These are phyloP conservation scores for Chytridium lagenaria DNA, from an alignment of 371 early-diverging fungal species.

Conservation along the genomic window DNA sequence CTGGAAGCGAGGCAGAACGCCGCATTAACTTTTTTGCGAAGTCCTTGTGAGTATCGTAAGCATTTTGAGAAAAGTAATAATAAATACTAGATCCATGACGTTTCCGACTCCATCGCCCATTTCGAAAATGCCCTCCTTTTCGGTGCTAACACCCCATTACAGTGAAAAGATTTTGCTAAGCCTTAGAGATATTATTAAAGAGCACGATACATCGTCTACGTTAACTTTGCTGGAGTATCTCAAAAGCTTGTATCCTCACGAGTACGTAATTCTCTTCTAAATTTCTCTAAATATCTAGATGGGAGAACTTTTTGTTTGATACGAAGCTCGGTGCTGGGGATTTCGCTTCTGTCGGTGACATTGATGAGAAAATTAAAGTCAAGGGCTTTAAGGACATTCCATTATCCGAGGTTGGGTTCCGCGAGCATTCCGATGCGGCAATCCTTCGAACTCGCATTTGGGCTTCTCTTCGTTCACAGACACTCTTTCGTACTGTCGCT, in stretches of 20 bases:
- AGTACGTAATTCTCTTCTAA: constrained; percentile 36
- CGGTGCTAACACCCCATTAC: constrained; percentile 89
- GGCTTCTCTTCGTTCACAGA: constrained; percentile 89
- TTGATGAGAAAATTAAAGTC: constrained; percentile 8
- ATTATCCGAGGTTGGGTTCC: constrained; percentile 33
- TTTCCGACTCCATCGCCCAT: constrained; percentile 86
- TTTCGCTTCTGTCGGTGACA: background rate
- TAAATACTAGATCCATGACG: constrained; percentile 63
- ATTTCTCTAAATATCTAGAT: constrained; percentile 34
- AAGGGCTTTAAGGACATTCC: constrained; percentile 22
- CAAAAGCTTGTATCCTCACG: constrained; percentile 81
- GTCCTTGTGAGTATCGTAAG: constrained; percentile 56
- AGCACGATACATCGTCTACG: constrained; percentile 74
- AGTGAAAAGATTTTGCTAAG: constrained; percentile 85
- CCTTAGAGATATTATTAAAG: constrained; percentile 83
- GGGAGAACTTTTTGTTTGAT: constrained; percentile 92
- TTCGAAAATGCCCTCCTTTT: constrained; percentile 86
- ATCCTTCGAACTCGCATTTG: constrained; percentile 87
- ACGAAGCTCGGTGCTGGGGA: constrained; percentile 64
- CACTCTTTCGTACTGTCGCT: constrained; percentile 85
- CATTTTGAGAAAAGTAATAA: background rate
- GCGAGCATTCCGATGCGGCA: constrained; percentile 80
- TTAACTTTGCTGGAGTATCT: constrained; percentile 83
- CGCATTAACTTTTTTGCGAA: constrained; percentile 90
- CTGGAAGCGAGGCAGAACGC: constrained; percentile 82